Percentiles rank a stretch among this genome's conserved stretches.
phyloP scores from a whole-genome alignment of 2,329 filamentous ascomycete species.

The Aspergillus floridensis region DNA sequence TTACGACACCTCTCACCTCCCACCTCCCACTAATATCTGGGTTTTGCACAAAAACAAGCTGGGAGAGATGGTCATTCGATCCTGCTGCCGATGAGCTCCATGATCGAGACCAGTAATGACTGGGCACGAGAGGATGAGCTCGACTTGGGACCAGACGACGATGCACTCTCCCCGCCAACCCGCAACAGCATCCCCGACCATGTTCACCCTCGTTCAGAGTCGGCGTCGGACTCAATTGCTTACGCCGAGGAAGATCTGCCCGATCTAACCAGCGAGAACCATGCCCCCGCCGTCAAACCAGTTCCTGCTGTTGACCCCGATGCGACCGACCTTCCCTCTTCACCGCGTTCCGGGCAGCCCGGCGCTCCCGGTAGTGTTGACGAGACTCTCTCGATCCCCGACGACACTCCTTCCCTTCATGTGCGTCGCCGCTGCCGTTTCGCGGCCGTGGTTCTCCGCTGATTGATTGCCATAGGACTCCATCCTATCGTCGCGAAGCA shows the following conservation, averaged over 20 bases:
- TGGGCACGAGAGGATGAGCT: conserved; percentile 58
- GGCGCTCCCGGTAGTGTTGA: conserved; percentile 46
- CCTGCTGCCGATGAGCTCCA: conserved; percentile 66
- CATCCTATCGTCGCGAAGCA: conserved; percentile 62
- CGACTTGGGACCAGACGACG: conserved; percentile 43
- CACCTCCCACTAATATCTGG: not conserved
- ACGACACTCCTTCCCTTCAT: conserved; percentile 81
- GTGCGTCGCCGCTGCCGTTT: conserved; percentile 56
- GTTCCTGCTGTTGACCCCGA: conserved; percentile 14
- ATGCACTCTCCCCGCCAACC: conserved; percentile 30
- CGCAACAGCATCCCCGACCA: conserved; percentile 27
- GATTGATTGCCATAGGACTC: conserved; percentile 48
- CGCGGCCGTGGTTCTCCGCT: conserved; percentile 51
- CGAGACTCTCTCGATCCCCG: conserved; percentile 73
- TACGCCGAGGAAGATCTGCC: conserved; percentile 29
- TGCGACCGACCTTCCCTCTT: conserved; percentile 24
- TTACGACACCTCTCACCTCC: not conserved
- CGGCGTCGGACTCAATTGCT: conserved; percentile 19
- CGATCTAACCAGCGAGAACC: conserved; percentile 24
- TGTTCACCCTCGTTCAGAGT: conserved; percentile 15
- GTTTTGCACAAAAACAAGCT: not conserved
- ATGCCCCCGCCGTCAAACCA: conserved; percentile 21
- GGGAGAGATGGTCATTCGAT: conserved; percentile 54
- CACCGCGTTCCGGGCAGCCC: conserved; percentile 21
- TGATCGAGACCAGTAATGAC: conserved; percentile 60